Conservation (phyloP, 352 stramenopile genomes). For the Thraustochytrium striatum region DNA sequence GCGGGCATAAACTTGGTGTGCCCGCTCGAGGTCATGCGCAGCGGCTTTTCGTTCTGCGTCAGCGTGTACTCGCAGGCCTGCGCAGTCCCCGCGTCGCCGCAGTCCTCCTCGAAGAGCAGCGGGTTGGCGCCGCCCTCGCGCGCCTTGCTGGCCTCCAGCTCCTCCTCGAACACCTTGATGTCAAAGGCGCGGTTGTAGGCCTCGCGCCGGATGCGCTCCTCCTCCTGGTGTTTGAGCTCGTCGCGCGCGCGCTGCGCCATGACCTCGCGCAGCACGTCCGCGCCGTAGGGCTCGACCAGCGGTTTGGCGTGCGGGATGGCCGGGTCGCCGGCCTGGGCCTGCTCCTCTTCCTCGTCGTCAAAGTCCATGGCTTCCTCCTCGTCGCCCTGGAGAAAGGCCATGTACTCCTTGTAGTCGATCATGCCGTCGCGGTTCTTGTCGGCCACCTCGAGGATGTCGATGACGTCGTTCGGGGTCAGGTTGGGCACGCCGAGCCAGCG, state of each 20-base stretch:
- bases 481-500: conserved; percentile 48
- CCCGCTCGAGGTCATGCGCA: conserved; percentile 45
- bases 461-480: conserved; percentile 49
- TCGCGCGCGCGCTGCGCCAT: conserved; percentile 49
- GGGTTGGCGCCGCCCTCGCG: conserved; percentile 49
- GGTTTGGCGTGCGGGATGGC: conserved; percentile 15
- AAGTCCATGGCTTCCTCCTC: conserved; percentile 16
- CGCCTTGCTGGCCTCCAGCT: conserved; percentile 49
- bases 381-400: conserved; percentile 46
- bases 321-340: neutral
- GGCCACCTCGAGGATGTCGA: conserved; percentile 49
- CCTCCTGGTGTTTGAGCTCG: conserved; percentile 31
- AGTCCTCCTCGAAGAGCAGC: neutral
- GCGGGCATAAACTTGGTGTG: conserved; percentile 46
- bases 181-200: conserved; percentile 51
- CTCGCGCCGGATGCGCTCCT: conserved; percentile 48
- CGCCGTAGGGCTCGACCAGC: conserved; percentile 52
- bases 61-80: conserved; percentile 50
- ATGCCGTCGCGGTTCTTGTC: conserved; percentile 51
- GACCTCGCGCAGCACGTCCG: conserved; percentile 49
- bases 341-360: conserved; percentile 42
- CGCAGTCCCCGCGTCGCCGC: neutral
- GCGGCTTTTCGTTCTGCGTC: conserved; percentile 40
- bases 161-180: conserved; percentile 53
- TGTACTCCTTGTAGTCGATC: conserved; percentile 55